Evolutionary conservation across 116 monocot genomes (phyloP).

Genomic region (Phalaenopsis hybrid): DNA sequence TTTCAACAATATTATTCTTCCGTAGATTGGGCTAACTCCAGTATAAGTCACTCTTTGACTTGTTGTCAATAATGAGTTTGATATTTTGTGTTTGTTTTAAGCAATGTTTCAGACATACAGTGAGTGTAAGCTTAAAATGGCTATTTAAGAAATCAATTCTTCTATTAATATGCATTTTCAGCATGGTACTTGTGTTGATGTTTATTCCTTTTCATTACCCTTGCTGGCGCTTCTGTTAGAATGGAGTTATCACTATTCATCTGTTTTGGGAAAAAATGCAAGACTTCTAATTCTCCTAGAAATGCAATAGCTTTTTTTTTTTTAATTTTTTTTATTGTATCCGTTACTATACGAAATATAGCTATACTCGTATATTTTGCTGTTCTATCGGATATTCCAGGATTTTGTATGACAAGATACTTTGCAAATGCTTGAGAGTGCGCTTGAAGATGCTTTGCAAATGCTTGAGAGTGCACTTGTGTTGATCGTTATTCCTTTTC

Average conservation of each 20-base stretch:
- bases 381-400: slow-evolving; percentile 25
- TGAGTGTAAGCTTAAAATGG: neutral
- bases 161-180: neutral
- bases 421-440: slow-evolving; percentile 84
- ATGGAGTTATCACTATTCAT: neutral
- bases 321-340: neutral
- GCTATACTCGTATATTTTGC: neutral
- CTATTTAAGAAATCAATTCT: neutral
- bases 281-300: neutral
- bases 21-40: too few species aligned
- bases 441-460: slow-evolving; percentile 44
- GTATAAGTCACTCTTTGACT: too few species aligned
- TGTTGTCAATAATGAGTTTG: too few species aligned
- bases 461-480: neutral
- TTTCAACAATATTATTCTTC: too few species aligned
- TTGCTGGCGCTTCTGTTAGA: neutral
- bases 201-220: neutral
- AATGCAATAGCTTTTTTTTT: neutral
- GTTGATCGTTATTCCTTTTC: neutral
- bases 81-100: neutral
- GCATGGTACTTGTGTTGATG: neutral
- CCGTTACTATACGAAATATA: neutral
- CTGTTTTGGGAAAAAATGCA: neutral
- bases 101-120: neutral
- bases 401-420: slow-evolving; percentile 98